phyloP scores from a whole-genome alignment of 2,329 filamentous ascomycete species.

The Drechslerella dactyloides region DNA sequence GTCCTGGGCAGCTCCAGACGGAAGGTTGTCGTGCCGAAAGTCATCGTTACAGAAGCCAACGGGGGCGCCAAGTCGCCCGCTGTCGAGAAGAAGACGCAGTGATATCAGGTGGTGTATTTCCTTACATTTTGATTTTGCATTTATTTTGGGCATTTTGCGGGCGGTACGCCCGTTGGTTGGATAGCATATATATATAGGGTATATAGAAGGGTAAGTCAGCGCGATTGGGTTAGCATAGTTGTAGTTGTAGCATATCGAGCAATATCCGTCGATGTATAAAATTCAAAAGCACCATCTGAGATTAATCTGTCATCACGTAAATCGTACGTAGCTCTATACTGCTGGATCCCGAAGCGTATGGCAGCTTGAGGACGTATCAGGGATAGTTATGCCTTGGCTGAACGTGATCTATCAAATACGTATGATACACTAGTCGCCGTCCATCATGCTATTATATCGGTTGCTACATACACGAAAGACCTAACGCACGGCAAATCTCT shows the following conservation, averaged over 20 bases:
- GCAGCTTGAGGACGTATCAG: background rate
- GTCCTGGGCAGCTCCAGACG: conserved; percentile 9
- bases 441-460: background rate
- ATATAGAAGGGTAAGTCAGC: too few species aligned
- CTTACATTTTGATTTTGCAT: background rate
- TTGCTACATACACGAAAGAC: background rate
- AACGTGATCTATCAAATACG: background rate
- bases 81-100: conserved; percentile 36
- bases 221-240: too few species aligned
- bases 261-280: too few species aligned
- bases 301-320: too few species aligned
- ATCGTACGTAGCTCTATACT: too few species aligned
- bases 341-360: too few species aligned
- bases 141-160: background rate
- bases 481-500: background rate
- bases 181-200: too few species aligned
- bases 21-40: conserved; percentile 22
- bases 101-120: background rate
- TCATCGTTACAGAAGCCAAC: conserved; percentile 29
- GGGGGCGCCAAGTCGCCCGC: conserved; percentile 8
- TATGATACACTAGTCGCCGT: background rate
- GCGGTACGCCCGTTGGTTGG: too few species aligned
- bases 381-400: background rate
- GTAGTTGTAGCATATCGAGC: too few species aligned
- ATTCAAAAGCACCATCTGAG: too few species aligned